Evolutionary conservation across 169 alveolate genomes (phyloP).

Genomic region (Eimeria zaria): DNA sequence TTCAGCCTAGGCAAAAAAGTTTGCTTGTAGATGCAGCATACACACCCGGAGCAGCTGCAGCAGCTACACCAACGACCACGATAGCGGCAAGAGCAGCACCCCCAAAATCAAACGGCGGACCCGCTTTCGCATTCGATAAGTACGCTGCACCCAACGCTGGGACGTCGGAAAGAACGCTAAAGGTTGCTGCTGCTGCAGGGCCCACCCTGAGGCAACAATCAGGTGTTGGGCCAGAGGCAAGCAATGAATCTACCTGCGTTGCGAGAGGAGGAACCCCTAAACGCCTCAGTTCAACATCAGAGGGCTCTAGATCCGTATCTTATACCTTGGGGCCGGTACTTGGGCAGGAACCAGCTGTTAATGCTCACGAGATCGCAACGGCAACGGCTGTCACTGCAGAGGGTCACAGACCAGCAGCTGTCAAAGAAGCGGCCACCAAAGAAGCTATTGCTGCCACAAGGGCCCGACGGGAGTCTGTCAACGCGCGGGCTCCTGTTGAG

Average conservation of each 20-base stretch:
- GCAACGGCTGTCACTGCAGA: not conserved
- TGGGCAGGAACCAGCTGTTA: not conserved
- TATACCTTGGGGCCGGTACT: not conserved
- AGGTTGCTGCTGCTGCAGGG: constrained; percentile 1
- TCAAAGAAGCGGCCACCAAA: not conserved
- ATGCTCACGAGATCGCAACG: not conserved
- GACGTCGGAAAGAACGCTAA: not conserved
- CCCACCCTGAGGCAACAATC: not conserved
- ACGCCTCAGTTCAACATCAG: not conserved
- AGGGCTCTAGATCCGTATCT: not conserved
- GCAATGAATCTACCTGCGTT: not conserved
- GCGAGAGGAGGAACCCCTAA: not conserved
- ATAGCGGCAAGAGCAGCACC: not conserved
- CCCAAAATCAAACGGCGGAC: not conserved
- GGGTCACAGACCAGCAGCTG: not conserved
- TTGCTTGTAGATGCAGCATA: constrained; percentile 1
- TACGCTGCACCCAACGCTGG: not conserved
- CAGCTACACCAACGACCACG: not conserved
- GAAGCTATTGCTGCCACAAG: not conserved
- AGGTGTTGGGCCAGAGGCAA: not conserved
- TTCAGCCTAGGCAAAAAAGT: not conserved
- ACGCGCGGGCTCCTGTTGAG: not conserved
- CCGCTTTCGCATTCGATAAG: not conserved
- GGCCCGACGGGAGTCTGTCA: not conserved
- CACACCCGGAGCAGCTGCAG: not conserved